Conservation (phyloP, 345 rosid genomes). For the Rhodamnia argentea region DNA sequence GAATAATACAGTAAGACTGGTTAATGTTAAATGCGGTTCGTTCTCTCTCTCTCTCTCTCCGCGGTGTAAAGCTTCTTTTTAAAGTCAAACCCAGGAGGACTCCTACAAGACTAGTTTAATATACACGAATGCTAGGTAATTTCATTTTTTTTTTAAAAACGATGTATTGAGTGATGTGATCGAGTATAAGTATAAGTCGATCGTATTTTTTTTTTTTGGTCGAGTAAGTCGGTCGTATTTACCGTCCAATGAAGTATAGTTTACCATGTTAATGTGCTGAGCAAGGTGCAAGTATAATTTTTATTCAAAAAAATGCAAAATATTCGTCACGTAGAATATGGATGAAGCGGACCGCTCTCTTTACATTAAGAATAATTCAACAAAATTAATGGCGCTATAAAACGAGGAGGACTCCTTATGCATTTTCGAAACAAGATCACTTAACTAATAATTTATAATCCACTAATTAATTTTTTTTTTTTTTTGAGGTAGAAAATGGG, state of each 20-base stretch:
- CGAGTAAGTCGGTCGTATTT: no score
- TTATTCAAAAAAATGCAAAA: not conserved
- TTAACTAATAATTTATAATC: not conserved
- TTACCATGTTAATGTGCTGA: not conserved
- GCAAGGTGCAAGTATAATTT: not conserved
- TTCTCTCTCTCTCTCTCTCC: not conserved
- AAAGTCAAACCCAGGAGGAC: not conserved
- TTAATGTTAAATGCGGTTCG: not conserved
- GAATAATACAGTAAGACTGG: not conserved
- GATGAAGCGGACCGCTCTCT: not conserved
- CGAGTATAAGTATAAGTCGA: not conserved
- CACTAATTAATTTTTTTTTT: not conserved
- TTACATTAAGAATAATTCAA: not conserved
- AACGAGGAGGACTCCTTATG: not conserved
- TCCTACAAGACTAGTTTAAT: not conserved
- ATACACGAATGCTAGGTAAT: not conserved
- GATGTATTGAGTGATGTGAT: not conserved
- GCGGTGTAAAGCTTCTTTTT: not conserved
- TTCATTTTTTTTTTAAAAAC: accelerated
- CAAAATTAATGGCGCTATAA: not conserved
- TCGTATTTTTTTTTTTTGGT: no score
- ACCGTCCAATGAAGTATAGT: no score
- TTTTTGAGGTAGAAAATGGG: not conserved
- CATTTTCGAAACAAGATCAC: not conserved
- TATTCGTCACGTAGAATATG: not conserved